Percentiles rank a stretch among this genome's conserved stretches.
These are phyloP conservation scores for Powellomyces hirtus DNA, from an alignment of 192 early-diverging fungal genomes.

Conservation along the genomic window DNA sequence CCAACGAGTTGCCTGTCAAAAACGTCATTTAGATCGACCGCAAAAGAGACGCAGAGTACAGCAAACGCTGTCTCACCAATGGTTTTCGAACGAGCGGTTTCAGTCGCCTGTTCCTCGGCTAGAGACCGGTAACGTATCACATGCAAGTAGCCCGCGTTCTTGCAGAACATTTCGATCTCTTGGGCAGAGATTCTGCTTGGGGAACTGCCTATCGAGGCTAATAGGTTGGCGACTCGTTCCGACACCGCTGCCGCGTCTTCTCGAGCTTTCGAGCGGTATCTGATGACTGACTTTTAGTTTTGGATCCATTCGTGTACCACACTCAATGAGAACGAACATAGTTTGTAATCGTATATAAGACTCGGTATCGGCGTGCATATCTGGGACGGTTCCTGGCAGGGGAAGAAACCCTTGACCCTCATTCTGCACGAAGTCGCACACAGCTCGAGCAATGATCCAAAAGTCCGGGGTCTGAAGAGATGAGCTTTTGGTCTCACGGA, in stretches of 20 bases:
- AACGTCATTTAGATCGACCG: background rate
- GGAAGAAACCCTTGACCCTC: constrained; percentile 75
- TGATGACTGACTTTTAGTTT: too few relatives aligned
- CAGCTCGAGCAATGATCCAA: constrained; percentile 81
- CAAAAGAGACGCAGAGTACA: background rate
- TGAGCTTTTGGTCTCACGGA: background rate
- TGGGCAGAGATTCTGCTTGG: constrained; percentile 50
- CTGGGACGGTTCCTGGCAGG: constrained; percentile 81
- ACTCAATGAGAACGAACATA: constrained; percentile 55
- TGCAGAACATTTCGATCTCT: constrained; percentile 65
- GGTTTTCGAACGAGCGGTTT: constrained; percentile 12
- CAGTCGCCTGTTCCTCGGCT: constrained; percentile 47
- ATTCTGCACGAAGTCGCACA: constrained; percentile 74
- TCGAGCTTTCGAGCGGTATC: constrained; percentile 79
- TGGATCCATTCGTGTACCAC: too few relatives aligned
- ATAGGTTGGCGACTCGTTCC: constrained; percentile 26
- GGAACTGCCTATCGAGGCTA: constrained; percentile 47
- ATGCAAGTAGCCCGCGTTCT: constrained; percentile 68
- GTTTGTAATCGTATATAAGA: constrained; percentile 83
- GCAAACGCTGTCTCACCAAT: constrained; percentile 42
- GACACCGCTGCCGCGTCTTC: constrained; percentile 23
- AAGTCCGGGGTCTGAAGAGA: constrained; percentile 60
- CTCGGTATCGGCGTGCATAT: constrained; percentile 96
- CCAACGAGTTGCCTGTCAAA: constrained; percentile 47
- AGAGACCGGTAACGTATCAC: constrained; percentile 66